Evolutionary conservation across 2,329 filamentous ascomycete genomes (phyloP).

Genomic region (Alternaria alternata): DNA sequence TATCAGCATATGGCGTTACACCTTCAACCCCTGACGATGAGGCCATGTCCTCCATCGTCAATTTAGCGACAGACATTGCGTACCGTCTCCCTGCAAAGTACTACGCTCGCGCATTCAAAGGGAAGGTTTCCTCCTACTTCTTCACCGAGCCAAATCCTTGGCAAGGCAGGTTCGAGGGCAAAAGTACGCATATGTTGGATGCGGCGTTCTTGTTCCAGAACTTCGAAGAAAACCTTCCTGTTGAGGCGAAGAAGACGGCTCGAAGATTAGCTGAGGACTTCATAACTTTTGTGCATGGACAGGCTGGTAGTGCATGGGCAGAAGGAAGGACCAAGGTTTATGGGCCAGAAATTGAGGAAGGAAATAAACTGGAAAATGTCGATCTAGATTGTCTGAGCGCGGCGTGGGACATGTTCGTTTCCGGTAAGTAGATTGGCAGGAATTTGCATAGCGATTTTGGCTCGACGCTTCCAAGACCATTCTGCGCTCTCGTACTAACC

Average conservation of each 20-base stretch:
- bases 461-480: neutral
- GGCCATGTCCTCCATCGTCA: conserved; percentile 50
- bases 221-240: conserved; percentile 25
- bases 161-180: conserved; percentile 35
- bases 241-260: conserved; percentile 11
- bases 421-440: conserved; percentile 10
- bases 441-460: neutral
- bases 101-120: conserved; percentile 42
- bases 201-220: conserved; percentile 40
- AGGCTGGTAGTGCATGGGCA: conserved; percentile 11
- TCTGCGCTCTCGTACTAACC: neutral
- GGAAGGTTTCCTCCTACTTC: conserved; percentile 27
- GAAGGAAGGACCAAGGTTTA: conserved; percentile 9
- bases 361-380: neutral
- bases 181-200: conserved; percentile 36
- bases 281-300: conserved; percentile 32
- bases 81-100: conserved; percentile 53
- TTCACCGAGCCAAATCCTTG: conserved; percentile 38
- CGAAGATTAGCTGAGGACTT: conserved; percentile 25
- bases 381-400: conserved; percentile 12
- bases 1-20: conserved; percentile 51
- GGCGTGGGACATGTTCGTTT: conserved; percentile 33
- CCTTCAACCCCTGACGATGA: conserved; percentile 45
- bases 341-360: conserved; percentile 12
- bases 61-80: conserved; percentile 55